These are phyloP conservation scores for Boletus vinaceobasis DNA, from an alignment of 768 basidiomycete genomes.

Conservation along the genomic window DNA sequence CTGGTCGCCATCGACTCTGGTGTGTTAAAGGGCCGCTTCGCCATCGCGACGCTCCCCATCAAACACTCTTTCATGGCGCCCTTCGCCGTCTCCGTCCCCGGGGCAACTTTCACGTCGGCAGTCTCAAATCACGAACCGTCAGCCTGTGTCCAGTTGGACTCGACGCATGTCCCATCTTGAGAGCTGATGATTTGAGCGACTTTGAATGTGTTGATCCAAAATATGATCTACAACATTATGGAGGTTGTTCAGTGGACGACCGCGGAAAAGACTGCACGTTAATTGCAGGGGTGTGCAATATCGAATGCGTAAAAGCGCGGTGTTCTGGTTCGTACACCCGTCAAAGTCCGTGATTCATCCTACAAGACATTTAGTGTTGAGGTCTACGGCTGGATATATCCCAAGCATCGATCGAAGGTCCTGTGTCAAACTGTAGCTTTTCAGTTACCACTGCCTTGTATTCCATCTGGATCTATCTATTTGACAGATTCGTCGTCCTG, in stretches of 20 bases:
- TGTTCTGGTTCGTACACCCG: constrained; percentile 46
- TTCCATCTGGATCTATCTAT: background rate
- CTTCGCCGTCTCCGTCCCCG: constrained; percentile 36
- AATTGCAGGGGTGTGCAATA: constrained; percentile 63
- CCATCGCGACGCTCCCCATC: constrained; percentile 15
- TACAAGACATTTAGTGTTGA: constrained; percentile 8
- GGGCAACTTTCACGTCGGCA: constrained; percentile 24
- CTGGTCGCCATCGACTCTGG: constrained; percentile 44
- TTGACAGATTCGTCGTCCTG: background rate
- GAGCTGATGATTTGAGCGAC: constrained; percentile 37
- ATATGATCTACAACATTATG: constrained; percentile 67
- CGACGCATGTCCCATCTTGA: constrained; percentile 55
- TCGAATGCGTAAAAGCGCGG: constrained; percentile 57
- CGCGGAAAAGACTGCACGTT: constrained; percentile 68
- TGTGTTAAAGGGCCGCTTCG: constrained; percentile 37
- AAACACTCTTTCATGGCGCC: constrained; percentile 23
- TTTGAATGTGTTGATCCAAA: constrained; percentile 64
- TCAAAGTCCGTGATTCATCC: background rate
- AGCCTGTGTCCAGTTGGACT: constrained; percentile 51
- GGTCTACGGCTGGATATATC: constrained; percentile 13
- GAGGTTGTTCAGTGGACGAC: constrained; percentile 66
- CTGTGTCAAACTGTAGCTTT: constrained; percentile 10
- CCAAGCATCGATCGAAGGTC: constrained; percentile 11
- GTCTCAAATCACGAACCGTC: constrained; percentile 35
- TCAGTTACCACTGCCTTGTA: background rate